These are phyloP conservation scores for Exophiala lecanii-corni DNA, from an alignment of 2,329 filamentous ascomycete genomes.

Conservation along the genomic window DNA sequence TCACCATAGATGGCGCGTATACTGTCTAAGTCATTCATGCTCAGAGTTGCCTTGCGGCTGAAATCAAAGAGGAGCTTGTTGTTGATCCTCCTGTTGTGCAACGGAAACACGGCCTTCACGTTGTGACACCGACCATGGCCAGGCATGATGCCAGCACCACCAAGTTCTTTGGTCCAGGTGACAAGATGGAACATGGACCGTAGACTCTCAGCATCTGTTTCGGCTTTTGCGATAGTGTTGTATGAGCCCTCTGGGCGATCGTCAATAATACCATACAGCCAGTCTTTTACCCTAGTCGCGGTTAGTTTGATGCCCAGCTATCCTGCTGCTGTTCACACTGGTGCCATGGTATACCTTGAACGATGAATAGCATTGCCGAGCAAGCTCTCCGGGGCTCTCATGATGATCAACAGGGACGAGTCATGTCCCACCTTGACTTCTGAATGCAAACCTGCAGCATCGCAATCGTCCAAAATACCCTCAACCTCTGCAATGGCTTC, in stretches of 20 bases:
- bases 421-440: background rate
- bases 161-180: background rate
- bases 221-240: background rate
- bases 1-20: conserved; percentile 1
- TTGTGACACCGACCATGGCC: background rate
- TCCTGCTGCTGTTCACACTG: background rate
- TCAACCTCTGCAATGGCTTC: background rate
- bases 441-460: background rate
- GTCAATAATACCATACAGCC: conserved; percentile 3
- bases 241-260: background rate
- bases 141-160: conserved; percentile 1
- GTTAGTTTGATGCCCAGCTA: too few relatives aligned
- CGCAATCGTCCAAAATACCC: background rate
- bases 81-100: background rate
- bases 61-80: background rate
- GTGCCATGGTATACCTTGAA: background rate
- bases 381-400: background rate
- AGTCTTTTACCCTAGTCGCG: conserved; percentile 4
- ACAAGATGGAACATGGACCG: conserved; percentile 1
- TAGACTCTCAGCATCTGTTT: conserved; percentile 1
- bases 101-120: background rate
- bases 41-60: background rate
- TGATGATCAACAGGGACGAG: background rate
- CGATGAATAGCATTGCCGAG: conserved; percentile 1
- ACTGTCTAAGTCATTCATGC: background rate